These are phyloP conservation scores for Kwoniella sp. DNA, from an alignment of 768 basidiomycete species.

Conservation along the genomic window DNA sequence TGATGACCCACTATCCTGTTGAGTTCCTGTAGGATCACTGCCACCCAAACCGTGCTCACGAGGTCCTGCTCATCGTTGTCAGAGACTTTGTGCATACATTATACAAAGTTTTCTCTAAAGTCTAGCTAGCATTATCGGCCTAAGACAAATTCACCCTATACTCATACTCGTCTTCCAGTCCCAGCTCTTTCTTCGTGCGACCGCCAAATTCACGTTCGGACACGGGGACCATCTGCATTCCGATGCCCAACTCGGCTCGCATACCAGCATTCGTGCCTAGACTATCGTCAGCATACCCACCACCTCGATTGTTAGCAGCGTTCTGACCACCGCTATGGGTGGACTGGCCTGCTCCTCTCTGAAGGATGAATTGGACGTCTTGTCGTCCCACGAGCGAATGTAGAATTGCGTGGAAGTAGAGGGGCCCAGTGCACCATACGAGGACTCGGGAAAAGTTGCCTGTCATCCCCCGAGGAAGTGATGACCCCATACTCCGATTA, in stretches of 20 bases:
- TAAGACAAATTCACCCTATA: not conserved
- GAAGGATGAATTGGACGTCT: slow-evolving; percentile 19
- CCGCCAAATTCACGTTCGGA: not conserved
- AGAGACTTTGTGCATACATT: too few relatives aligned
- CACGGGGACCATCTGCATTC: not conserved
- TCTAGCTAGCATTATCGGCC: not conserved
- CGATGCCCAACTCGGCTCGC: not conserved
- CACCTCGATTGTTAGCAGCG: not conserved
- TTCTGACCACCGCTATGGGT: not conserved
- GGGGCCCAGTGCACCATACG: slow-evolving; percentile 16
- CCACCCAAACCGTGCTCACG: too few relatives aligned
- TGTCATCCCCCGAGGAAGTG: too few relatives aligned
- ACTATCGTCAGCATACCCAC: not conserved
- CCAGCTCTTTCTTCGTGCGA: not conserved
- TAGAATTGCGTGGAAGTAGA: slow-evolving; percentile 23
- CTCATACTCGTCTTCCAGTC: not conserved
- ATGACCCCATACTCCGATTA: too few relatives aligned
- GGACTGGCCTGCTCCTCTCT: slow-evolving; percentile 1
- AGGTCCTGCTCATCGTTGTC: too few relatives aligned
- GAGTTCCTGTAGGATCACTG: too few relatives aligned
- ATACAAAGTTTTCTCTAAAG: too few relatives aligned
- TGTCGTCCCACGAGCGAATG: slow-evolving; percentile 16
- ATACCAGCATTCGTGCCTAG: not conserved
- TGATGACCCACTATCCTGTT: too few relatives aligned
- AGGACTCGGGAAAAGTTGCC: slow-evolving; percentile 21